Evolutionary conservation across 2,329 filamentous ascomycete genomes (phyloP), one percentile per base, ranked within the genome.

Genomic region (Aspergillus sojae): DNA sequence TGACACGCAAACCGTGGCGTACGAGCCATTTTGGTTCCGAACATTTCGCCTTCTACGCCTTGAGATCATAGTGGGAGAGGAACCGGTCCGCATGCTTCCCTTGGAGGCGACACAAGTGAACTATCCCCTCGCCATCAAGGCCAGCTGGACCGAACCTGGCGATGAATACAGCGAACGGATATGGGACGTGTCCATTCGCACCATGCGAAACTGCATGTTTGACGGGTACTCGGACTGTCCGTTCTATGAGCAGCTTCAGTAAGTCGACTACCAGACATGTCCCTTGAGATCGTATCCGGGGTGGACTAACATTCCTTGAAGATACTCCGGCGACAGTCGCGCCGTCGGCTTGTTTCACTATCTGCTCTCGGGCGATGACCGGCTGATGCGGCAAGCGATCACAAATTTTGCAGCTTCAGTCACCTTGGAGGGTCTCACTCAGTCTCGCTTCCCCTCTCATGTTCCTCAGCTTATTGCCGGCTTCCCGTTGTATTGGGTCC

Each of bases 11-110:
- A 56, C 39, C 2, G 58, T 64, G 10, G 12, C 61, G 3, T 79
- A 79, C 54, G 76, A 79, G 53, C 78, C 78, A 1, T 80, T 80
- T 60, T 79, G 77, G 76, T 81, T 80, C 60, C 74, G 78, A 14
- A 80, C 78, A 0, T 80, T 80, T 34, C 74, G 77, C 1, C 56
- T 80, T 6, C 54, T 80, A 14, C 65, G 71, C 2, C 54, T 80
- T 3, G 71, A 76, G 26, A 67, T 80, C 12, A 61, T 57, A 0
- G 66, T 74, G 28, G 73, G 70, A 1, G 7, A 58, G 0, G 66
- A 62, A 10, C 65, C 71, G 1, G 68, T 78, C 2, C 61, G 71
- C 39, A 53, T 79, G 0, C 1, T 66, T 0, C 68, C 67, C 0
- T 70, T 80, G 7, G 57, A 67, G 1, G 74, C 72, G 1, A 73